phyloP scores from a whole-genome alignment of 179 eudicot species.

The Nepenthes alata region DNA sequence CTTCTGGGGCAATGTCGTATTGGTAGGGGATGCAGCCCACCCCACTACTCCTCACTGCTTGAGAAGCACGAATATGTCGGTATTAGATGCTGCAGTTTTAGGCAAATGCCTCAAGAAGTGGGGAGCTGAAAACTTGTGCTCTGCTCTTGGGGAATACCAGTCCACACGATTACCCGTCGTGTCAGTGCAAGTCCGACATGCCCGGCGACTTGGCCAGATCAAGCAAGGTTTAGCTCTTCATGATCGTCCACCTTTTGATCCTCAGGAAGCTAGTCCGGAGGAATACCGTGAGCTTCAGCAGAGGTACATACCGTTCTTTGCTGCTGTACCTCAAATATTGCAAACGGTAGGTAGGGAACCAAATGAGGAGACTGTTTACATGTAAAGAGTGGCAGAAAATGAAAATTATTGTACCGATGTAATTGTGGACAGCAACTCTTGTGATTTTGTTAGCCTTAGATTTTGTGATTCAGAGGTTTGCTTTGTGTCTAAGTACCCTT shows the following conservation, averaged over 20 bases:
- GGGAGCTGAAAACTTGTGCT: slow-evolving; percentile 29
- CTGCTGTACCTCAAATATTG: slow-evolving; percentile 27
- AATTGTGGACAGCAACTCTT: no score
- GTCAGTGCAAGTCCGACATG: slow-evolving; percentile 46
- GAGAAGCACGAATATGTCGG: slow-evolving; percentile 78
- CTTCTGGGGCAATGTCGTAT: slow-evolving; percentile 53
- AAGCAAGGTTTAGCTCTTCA: slow-evolving; percentile 54
- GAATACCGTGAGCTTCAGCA: slow-evolving; percentile 49
- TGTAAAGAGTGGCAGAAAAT: no score
- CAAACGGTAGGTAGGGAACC: neutral
- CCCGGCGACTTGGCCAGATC: slow-evolving; percentile 51
- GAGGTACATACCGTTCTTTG: slow-evolving; percentile 50
- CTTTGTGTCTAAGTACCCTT: no score
- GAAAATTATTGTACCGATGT: no score
- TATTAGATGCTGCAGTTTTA: slow-evolving; percentile 56
- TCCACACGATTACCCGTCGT: slow-evolving; percentile 43
- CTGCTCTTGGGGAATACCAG: slow-evolving; percentile 48
- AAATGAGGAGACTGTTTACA: no score
- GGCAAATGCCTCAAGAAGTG: slow-evolving; percentile 60
- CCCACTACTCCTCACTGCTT: slow-evolving; percentile 77
- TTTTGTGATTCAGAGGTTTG: no score
- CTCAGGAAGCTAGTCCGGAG: slow-evolving; percentile 22
- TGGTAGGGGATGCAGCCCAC: slow-evolving; percentile 83
- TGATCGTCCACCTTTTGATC: slow-evolving; percentile 31
- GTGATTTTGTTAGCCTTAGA: no score